A percentile compares a stretch with the other conserved stretches of the same genome.
phyloP scores from a whole-genome alignment of 2,329 filamentous ascomycete species.

The Didymosphaeria variabile region DNA sequence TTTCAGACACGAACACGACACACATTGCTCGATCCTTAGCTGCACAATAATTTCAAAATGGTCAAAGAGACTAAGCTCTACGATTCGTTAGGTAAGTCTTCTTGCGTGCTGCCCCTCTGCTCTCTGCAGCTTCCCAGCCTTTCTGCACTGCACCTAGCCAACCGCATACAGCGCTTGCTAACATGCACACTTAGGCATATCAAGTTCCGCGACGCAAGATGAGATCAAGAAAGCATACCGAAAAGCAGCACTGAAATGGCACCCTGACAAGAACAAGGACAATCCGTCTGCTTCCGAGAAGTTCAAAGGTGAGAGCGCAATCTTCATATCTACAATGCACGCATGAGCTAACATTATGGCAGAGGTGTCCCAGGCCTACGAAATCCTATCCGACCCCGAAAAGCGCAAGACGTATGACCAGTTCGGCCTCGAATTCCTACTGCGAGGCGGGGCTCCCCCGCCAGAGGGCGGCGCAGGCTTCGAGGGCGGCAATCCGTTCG shows the following conservation, averaged over 20 bases:
- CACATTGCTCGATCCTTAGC: conserved; percentile 18
- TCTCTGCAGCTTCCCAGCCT: conserved; percentile 19
- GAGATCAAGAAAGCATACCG: conserved; percentile 97
- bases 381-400: conserved; percentile 95
- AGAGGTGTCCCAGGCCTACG: conserved; percentile 96
- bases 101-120: conserved; percentile 28
- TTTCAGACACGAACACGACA: conserved; percentile 24
- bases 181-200: conserved; percentile 61
- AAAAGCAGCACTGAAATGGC: conserved; percentile 88
- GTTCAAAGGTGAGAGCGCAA: conserved; percentile 74
- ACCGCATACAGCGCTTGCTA: conserved; percentile 27
- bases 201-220: conserved; percentile 83
- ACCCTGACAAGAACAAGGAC: conserved; percentile 98
- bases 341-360: conserved; percentile 26
- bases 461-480: conserved; percentile 52
- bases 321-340: neutral
- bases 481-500: conserved; percentile 55
- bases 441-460: conserved; percentile 79
- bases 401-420: conserved; percentile 96
- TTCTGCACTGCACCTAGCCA: conserved; percentile 10
- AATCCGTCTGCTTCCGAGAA: conserved; percentile 86
- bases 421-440: conserved; percentile 90
- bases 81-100: conserved; percentile 71
- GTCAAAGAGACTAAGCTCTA: conserved; percentile 96
- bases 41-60: conserved; percentile 65